Conservation (phyloP, 2,329 filamentous ascomycete genomes). For the Phoma sp. region DNA sequence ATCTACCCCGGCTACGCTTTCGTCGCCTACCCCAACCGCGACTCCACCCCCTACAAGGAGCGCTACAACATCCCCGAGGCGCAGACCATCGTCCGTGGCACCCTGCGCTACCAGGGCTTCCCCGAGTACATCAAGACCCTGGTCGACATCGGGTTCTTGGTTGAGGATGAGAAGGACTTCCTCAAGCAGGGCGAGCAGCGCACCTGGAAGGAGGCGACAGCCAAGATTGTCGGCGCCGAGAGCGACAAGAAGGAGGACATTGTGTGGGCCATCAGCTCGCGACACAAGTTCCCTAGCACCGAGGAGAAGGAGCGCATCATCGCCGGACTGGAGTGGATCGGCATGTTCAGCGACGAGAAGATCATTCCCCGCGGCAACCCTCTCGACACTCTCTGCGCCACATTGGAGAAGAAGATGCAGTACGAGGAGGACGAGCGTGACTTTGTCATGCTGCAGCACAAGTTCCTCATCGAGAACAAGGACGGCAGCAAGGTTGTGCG, state of each 20-base stretch:
- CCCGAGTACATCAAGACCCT: constrained; percentile 87
- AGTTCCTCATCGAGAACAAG: constrained; percentile 82
- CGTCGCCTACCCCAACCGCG: constrained; percentile 91
- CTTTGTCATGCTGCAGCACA: constrained; percentile 79
- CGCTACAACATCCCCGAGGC: constrained; percentile 92
- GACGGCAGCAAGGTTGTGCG: constrained; percentile 78
- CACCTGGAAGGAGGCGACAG: constrained; percentile 84
- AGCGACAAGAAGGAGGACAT: constrained; percentile 73
- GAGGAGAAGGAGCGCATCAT: constrained; percentile 75
- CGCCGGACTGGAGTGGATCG: constrained; percentile 74
- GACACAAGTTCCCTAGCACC: constrained; percentile 72
- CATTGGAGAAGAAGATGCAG: constrained; percentile 89
- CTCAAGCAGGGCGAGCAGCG: constrained; percentile 66
- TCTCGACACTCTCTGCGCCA: constrained; percentile 88
- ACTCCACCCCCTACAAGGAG: constrained; percentile 85
- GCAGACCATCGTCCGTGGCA: constrained; percentile 82
- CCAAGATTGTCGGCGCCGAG: constrained; percentile 73
- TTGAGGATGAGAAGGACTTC: constrained; percentile 68
- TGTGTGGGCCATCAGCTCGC: constrained; percentile 72
- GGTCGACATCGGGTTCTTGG: constrained; percentile 88
- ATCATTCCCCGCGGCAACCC: constrained; percentile 78
- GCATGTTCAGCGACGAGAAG: constrained; percentile 69
- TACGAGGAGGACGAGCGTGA: constrained; percentile 84
- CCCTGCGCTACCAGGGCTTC: constrained; percentile 87
- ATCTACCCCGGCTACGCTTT: constrained; percentile 90